Percentiles rank a stretch among this genome's conserved stretches.
Evolutionary conservation across 176 grass and related monocot genomes (phyloP).

Genomic region (Chloris gayana): DNA sequence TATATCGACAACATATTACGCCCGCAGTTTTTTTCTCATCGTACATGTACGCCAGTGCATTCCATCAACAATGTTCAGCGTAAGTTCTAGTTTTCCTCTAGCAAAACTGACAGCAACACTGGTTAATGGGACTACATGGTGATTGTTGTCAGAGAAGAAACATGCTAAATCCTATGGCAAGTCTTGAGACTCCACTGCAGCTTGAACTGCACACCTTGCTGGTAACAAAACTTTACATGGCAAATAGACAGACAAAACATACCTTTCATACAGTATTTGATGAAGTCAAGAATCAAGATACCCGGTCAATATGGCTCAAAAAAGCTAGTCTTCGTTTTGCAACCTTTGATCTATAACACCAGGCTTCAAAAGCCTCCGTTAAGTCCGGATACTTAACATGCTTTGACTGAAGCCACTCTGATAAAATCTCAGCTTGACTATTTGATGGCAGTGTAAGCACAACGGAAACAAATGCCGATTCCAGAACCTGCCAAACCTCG

Average conservation of each 20-base stretch:
- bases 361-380: slow-evolving; percentile 80
- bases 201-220: background rate
- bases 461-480: slow-evolving; percentile 66
- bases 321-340: slow-evolving; percentile 55
- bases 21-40: no score
- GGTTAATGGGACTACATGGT: background rate
- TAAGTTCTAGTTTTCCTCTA: background rate
- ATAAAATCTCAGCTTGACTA: slow-evolving; percentile 70
- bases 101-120: background rate
- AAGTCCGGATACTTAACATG: slow-evolving; percentile 70
- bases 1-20: background rate
- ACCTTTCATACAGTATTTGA: slow-evolving; percentile 4
- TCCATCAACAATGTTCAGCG: background rate
- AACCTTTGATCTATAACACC: slow-evolving; percentile 89
- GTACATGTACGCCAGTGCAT: background rate
- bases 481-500: slow-evolving; percentile 73
- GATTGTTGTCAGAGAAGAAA: background rate
- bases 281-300: slow-evolving; percentile 23
- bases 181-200: background rate
- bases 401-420: slow-evolving; percentile 67
- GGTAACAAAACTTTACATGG: background rate
- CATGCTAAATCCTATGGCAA: background rate
- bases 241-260: background rate
- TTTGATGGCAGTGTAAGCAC: slow-evolving; percentile 72
- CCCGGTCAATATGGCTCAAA: background rate